Percentiles rank a stretch among this genome's conserved stretches.
These are phyloP conservation scores for Narthecium ossifragum DNA, from an alignment of 106 monocot genomes.

Conservation along the genomic window DNA sequence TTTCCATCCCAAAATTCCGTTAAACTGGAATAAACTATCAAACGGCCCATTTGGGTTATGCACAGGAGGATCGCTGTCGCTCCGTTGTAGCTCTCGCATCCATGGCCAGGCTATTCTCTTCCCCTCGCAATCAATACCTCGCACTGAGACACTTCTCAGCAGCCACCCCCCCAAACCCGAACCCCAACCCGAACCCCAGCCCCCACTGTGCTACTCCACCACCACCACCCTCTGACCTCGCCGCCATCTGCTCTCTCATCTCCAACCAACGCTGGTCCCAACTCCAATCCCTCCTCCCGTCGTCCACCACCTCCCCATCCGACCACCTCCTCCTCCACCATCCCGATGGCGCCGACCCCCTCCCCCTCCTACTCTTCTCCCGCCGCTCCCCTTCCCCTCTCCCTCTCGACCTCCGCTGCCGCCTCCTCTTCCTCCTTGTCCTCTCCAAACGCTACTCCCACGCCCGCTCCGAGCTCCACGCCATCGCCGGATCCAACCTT, in stretches of 20 bases:
- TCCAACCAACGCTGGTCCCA: constrained; percentile 27
- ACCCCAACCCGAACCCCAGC: not conserved
- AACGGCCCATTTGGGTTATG: too few relatives aligned
- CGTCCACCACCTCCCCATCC: constrained; percentile 15
- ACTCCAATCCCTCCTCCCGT: constrained; percentile 10
- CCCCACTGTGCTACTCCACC: constrained; percentile 2
- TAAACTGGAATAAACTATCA: too few relatives aligned
- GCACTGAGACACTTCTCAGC: too few relatives aligned
- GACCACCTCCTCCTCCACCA: constrained; percentile 17
- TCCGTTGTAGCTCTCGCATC: too few relatives aligned
- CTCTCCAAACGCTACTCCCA: constrained; percentile 10
- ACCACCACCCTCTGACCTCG: too few relatives aligned
- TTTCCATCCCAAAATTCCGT: too few relatives aligned
- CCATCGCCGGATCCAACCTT: constrained; percentile 17
- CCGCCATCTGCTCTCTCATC: constrained; percentile 25
- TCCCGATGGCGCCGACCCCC: not conserved
- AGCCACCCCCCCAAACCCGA: not conserved
- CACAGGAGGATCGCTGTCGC: too few relatives aligned
- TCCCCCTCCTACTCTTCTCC: constrained; percentile 21
- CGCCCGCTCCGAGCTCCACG: constrained; percentile 43
- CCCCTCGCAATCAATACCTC: too few relatives aligned
- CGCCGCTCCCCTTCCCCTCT: constrained; percentile 20
- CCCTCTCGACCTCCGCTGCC: constrained; percentile 34
- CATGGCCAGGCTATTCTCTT: too few relatives aligned
- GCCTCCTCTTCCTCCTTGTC: constrained; percentile 30